Base-by-base conservation (phyloP, 1,284 basidiomycete genomes). In the Ceratobasidium sp. region DNA sequence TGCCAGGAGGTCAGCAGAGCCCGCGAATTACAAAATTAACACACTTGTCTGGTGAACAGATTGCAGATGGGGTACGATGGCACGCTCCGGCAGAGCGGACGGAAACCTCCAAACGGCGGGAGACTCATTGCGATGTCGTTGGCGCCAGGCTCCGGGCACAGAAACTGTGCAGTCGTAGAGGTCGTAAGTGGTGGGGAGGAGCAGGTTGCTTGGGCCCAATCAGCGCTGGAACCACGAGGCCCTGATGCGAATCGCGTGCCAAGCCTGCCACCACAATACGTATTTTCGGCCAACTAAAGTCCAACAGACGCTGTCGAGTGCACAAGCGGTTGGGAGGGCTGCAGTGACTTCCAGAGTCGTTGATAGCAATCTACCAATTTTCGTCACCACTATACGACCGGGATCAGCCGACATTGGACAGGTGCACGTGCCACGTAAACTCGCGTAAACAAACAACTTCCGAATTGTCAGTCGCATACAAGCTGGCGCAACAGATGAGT, bases 11-110 rank as follows among this genome's bases (percentile, higher is more conserved):
- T n/a, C n/a, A 65, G 13, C 22, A 69, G 27, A 35, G 40, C 17
- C 3, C 20, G 47, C 31, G 50, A 53, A 27, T 56, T 53, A 27
- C 17, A 29, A 49, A 47, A 45, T 17, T 53, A 65, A 70, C 69
- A 32, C 10, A 83, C 86, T 80, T 89, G 87, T 71, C 82, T 82
- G 75, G 86, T 88, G 77, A 89, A 89, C 73, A 89, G 85, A 74
- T 89, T 89, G 76, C 87, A 89, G 87, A 87, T 88, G 0, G 87
- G 80, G 74, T 89, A 89, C 29, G 86, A 87, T 0, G 88, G 88
- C 10, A 82, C 81, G 31, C 82, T 76, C 27, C 80, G 79, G 77
- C 87, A 89, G 22, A 89, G 81, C 17, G 83, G 78, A 73, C 77
- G 75, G 75, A 88, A 88, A 73, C 88, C 85, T 69, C 87, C 87